Percentiles rank a stretch among this genome's conserved stretches.
phyloP scores from a whole-genome alignment of 345 rosid species.

The Eucalyptus caleyi region DNA sequence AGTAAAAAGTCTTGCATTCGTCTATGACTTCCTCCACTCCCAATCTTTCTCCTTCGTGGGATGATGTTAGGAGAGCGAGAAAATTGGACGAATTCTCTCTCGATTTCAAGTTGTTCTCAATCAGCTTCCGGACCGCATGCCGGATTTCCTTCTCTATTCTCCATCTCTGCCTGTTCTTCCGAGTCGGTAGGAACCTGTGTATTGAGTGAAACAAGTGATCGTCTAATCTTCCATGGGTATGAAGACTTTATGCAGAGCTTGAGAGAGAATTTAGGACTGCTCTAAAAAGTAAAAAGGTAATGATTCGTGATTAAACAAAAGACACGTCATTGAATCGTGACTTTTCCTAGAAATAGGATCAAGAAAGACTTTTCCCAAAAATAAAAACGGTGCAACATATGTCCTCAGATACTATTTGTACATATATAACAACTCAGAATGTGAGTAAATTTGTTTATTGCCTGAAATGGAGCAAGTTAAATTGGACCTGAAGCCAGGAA shows the following conservation, averaged over 20 bases:
- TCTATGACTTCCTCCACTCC: conserved; percentile 61
- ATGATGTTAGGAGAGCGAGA: conserved; percentile 40
- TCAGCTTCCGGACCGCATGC: conserved; percentile 31
- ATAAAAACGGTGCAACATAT: background rate
- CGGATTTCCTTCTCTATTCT: conserved; percentile 53
- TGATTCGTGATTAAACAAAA: background rate
- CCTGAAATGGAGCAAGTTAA: background rate
- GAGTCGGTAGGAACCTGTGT: conserved; percentile 63
- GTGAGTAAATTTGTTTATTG: background rate
- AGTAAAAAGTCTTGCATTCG: conserved; percentile 82
- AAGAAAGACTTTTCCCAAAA: background rate
- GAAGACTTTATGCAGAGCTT: background rate
- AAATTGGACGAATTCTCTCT: conserved; percentile 31
- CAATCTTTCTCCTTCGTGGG: conserved; percentile 42
- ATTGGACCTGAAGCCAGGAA: conserved; percentile 73
- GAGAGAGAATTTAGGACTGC: background rate
- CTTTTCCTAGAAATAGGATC: background rate
- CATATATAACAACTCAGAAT: background rate
- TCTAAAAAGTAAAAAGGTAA: background rate
- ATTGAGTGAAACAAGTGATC: background rate
- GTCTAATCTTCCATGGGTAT: background rate
- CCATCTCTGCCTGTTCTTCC: conserved; percentile 67
- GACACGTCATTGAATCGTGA: background rate
- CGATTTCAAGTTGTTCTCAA: conserved; percentile 15
- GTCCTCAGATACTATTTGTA: background rate